Percentiles rank a stretch among this genome's conserved stretches.
These are phyloP conservation scores for Xylaria acuta DNA, from an alignment of 495 filamentous ascomycete species.

Conservation along the genomic window DNA sequence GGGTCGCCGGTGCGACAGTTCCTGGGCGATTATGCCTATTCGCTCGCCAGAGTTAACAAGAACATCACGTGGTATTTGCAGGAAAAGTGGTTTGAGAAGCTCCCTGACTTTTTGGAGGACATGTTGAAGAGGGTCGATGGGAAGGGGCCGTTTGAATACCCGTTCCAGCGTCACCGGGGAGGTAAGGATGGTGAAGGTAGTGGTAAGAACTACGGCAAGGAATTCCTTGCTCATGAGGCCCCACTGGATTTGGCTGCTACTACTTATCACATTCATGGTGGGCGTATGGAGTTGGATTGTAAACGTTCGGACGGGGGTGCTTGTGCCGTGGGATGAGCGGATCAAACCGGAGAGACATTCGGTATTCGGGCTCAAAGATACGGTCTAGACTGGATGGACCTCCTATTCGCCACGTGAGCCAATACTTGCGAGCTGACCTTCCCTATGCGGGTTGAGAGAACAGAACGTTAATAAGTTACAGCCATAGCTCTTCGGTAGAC, in stretches of 20 bases:
- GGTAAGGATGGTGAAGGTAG: neutral
- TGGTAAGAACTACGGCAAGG: neutral
- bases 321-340: neutral
- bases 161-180: neutral
- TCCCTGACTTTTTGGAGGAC: conserved; percentile 1
- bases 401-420: no score
- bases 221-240: neutral
- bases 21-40: neutral
- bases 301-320: neutral
- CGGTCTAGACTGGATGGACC: no score
- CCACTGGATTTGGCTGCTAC: neutral
- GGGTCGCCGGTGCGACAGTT: neutral
- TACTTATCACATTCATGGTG: neutral
- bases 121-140: conserved; percentile 9
- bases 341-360: neutral
- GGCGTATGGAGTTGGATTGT: neutral
- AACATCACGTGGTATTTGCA: neutral
- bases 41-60: neutral
- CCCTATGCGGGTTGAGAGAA: no score
- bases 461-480: no score
- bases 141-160: neutral
- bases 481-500: no score
- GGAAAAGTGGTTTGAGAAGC: conserved; percentile 1
- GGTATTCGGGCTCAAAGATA: no score
- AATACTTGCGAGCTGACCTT: no score